These are phyloP conservation scores for Odontarrhena argentea DNA, from an alignment of 345 rosid species.

Conservation along the genomic window DNA sequence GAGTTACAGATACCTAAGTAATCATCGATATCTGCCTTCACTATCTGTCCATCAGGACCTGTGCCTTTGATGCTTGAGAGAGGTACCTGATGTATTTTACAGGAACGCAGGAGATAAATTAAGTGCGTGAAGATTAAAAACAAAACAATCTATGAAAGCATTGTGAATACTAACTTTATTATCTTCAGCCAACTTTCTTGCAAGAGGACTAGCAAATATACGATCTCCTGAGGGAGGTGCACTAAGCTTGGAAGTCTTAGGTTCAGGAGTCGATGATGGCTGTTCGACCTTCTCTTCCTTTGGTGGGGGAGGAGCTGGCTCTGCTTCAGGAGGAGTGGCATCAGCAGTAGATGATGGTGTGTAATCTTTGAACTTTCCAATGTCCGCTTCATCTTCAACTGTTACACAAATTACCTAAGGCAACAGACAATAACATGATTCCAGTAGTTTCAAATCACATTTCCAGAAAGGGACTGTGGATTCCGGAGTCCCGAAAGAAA, in stretches of 20 bases:
- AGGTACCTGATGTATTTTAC: conserved; percentile 52
- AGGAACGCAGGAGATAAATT: conserved; percentile 17
- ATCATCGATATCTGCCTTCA: conserved; percentile 94
- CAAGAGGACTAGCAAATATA: conserved; percentile 87
- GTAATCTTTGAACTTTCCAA: conserved; percentile 87
- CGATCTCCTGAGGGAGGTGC: conserved; percentile 66
- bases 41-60: conserved; percentile 86
- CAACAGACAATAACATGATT: conserved; percentile 26
- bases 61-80: conserved; percentile 91
- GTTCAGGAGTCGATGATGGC: conserved; percentile 60
- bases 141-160: background rate
- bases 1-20: conserved; percentile 63
- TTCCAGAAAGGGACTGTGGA: conserved; percentile 18
- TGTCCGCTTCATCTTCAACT: conserved; percentile 91
- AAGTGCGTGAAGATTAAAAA: conserved; percentile 3
- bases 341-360: conserved; percentile 60
- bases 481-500: conserved; percentile 5
- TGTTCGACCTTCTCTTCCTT: conserved; percentile 59
- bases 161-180: conserved; percentile 54
- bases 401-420: conserved; percentile 80
- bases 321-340: conserved; percentile 48
- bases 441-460: conserved; percentile 14
- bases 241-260: conserved; percentile 57
- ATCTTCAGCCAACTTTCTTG: conserved; percentile 91
- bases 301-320: conserved; percentile 61